A percentile compares a stretch with the other conserved stretches of the same genome.
phyloP scores from a whole-genome alignment of 495 filamentous ascomycete species.

The Aspergillus leporis region DNA sequence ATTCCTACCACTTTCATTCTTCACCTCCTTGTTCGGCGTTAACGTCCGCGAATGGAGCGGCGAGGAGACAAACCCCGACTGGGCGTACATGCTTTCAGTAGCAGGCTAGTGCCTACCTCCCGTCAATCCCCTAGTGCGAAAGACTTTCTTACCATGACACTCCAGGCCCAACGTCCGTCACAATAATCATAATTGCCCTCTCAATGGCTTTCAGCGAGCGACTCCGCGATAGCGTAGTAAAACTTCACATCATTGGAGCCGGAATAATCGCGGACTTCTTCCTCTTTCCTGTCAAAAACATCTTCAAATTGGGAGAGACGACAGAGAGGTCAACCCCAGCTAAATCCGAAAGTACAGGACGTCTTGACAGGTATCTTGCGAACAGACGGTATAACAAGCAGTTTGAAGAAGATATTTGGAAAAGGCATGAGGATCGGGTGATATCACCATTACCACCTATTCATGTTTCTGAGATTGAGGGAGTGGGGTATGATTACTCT shows the following conservation, averaged over 20 bases:
- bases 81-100: constrained; percentile 38
- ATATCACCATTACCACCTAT: constrained; percentile 16
- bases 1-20: constrained; percentile 66
- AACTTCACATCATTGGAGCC: constrained; percentile 25
- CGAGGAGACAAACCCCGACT: constrained; percentile 26
- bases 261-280: constrained; percentile 32
- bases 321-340: constrained; percentile 16
- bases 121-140: too few species aligned
- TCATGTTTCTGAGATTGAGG: constrained; percentile 14
- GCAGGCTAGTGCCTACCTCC: constrained; percentile 23
- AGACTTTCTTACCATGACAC: background rate
- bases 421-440: constrained; percentile 26
- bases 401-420: constrained; percentile 40
- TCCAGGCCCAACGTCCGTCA: constrained; percentile 38
- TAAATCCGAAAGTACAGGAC: constrained; percentile 21
- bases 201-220: constrained; percentile 45
- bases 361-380: constrained; percentile 28
- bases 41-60: constrained; percentile 65
- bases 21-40: constrained; percentile 67
- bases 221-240: constrained; percentile 32
- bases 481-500: constrained; percentile 5
- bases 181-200: constrained; percentile 44
- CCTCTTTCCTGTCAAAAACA: constrained; percentile 16
- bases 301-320: constrained; percentile 17
- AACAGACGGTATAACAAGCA: constrained; percentile 28